Base-by-base conservation (phyloP, 1,284 basidiomycete species). In the Cryptococcus maquisensis region DNA sequence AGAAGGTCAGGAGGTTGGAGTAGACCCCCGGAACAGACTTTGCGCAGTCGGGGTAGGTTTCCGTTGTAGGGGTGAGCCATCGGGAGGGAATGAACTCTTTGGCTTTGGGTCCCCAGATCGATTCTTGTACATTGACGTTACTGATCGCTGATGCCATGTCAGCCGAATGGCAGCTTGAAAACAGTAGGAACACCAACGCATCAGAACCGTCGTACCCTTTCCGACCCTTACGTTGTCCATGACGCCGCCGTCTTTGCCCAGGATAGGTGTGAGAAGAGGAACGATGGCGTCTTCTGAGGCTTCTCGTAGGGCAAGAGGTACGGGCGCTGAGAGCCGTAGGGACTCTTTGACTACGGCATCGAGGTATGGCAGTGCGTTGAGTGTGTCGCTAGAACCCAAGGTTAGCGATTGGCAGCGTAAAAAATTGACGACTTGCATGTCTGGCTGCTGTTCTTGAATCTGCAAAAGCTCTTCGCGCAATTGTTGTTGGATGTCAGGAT, bases 21-120 rank as follows among this genome's bases (percentile, higher is more conserved):
- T 81, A 86, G 52, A 86, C 69, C 18, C 85, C 85, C 26, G 81
- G 82, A 32, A 85, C 79, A 9, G 74, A 72, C 55, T 77, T 77
- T 37, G 75, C 35, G 8, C 36, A 54, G 6, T 45, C 42, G 10
- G 26, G n/a, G 8, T 49, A 68, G 23, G 49, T 43, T 15, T 51
- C 35, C 52, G 52, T 39, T 41, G 49, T 23, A 24, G 57, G 3
- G 49, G 54, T 51, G 38, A 63, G 48, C 55, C 57, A 69, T 42
- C 71, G 57, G 37, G 67, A 65, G 8, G 71, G 71, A 49, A 71
- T 81, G 77, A 88, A 89, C 60, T 78, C 76, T 37, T 76, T 69
- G 24, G 85, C 86, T 70, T 89, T 85, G 26, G 78, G 73, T 8
- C 89, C 88, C 83, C 86, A 91, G 42, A 87, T 74, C 24, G 76